These are phyloP conservation scores for Neonectria neomacrospora DNA, from an alignment of 2,329 filamentous ascomycete species.

Conservation along the genomic window DNA sequence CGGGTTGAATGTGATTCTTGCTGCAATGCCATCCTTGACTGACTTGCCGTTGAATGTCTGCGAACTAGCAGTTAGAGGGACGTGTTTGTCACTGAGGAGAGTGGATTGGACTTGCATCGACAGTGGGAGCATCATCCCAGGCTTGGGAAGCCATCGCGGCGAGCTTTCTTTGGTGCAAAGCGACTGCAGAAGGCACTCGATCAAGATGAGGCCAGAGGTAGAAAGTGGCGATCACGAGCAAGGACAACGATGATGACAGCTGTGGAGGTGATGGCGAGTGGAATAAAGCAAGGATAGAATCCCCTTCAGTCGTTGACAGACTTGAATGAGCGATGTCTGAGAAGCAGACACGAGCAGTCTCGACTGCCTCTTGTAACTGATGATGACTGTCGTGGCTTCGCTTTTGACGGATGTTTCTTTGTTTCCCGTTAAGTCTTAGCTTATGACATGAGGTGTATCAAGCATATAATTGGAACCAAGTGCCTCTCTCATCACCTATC, in stretches of 20 bases:
- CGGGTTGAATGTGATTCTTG: background rate
- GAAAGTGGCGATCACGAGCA: background rate
- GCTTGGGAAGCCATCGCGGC: background rate
- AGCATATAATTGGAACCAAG: too few relatives aligned
- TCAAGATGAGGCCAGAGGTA: background rate
- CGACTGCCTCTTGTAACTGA: too few relatives aligned
- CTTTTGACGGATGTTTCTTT: too few relatives aligned
- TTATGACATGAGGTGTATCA: too few relatives aligned
- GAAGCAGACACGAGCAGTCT: too few relatives aligned
- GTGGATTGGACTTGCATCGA: background rate
- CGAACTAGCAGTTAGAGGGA: background rate
- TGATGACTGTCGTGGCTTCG: too few relatives aligned
- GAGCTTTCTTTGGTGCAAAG: background rate
- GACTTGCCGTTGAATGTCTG: background rate
- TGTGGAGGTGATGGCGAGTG: too few relatives aligned
- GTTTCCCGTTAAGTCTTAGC: too few relatives aligned
- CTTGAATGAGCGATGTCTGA: too few relatives aligned
- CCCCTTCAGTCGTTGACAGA: too few relatives aligned
- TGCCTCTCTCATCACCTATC: too few relatives aligned
- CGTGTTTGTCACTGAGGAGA: background rate
- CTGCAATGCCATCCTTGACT: background rate
- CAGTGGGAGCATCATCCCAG: background rate
- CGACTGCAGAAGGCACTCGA: background rate
- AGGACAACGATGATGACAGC: background rate
- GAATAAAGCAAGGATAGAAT: too few relatives aligned